Percentiles rank a stretch among this genome's conserved stretches.
These are phyloP conservation scores for Teunomyces kruisii DNA, from an alignment of 805 yeast genomes.

Conservation along the genomic window DNA sequence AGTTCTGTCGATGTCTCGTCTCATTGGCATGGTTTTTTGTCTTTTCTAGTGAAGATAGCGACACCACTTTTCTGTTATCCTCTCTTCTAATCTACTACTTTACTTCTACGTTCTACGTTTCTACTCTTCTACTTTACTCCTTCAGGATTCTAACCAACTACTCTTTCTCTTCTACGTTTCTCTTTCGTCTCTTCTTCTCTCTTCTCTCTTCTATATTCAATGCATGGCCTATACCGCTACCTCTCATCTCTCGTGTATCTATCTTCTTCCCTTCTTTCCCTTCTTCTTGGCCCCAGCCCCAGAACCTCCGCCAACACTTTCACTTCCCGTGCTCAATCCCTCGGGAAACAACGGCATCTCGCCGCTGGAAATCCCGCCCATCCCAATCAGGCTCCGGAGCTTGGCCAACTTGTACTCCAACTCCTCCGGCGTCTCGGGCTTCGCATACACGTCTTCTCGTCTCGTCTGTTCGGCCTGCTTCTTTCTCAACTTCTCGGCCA, in stretches of 20 bases:
- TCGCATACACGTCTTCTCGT: conserved; percentile 26
- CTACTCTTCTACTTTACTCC: too few relatives aligned
- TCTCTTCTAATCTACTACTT: too few relatives aligned
- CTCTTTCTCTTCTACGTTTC: too few relatives aligned
- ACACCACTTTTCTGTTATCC: too few relatives aligned
- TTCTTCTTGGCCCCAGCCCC: background rate
- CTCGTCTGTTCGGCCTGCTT: conserved; percentile 16
- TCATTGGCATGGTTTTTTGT: too few relatives aligned
- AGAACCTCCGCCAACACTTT: background rate
- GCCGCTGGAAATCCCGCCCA: conserved; percentile 11
- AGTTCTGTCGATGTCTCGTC: too few relatives aligned
- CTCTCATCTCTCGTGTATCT: background rate
- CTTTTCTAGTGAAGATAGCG: background rate
- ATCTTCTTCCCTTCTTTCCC: background rate
- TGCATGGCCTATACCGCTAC: too few relatives aligned
- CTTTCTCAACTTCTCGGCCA: conserved; percentile 17
- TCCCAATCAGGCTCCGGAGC: conserved; percentile 24
- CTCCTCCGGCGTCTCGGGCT: conserved; percentile 37
- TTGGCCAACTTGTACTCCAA: conserved; percentile 32
- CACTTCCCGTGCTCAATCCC: conserved; percentile 4
- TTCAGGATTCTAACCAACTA: too few relatives aligned
- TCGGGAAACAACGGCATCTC: conserved; percentile 30
- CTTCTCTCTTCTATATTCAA: background rate
- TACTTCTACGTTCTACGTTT: too few relatives aligned
- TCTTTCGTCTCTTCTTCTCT: background rate